Percentiles rank a stretch among this genome's conserved stretches.
Conservation (phyloP, 2,329 filamentous ascomycete genomes). For the Colletotrichum lentis region DNA sequence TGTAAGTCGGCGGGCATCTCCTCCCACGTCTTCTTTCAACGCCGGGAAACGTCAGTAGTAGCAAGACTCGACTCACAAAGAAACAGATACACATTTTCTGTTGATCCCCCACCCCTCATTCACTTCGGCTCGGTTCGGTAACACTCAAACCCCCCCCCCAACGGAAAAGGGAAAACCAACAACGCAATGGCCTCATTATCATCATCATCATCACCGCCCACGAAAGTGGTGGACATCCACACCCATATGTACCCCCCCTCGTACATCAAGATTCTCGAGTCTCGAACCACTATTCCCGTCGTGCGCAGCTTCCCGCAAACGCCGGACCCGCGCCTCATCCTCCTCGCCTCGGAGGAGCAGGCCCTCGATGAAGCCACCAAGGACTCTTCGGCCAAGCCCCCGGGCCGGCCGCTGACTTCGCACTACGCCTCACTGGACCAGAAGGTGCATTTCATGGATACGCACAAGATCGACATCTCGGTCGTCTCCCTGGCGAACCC, state of each 20-base stretch:
- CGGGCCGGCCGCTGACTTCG: conserved; percentile 82
- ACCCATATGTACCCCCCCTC: conserved; percentile 74
- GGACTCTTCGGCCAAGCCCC: conserved; percentile 64
- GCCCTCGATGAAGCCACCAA: conserved; percentile 60
- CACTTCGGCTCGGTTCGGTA: conserved; percentile 4
- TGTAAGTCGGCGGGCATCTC: conserved; percentile 9
- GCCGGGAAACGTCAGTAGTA: too few relatives aligned
- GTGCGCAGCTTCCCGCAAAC: conserved; percentile 70
- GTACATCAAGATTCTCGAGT: conserved; percentile 68
- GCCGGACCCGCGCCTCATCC: conserved; percentile 70
- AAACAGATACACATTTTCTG: background rate
- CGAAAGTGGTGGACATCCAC: conserved; percentile 69
- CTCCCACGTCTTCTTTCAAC: background rate
- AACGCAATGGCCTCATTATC: conserved; percentile 46
- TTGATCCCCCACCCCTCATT: background rate
- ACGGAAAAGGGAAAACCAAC: background rate
- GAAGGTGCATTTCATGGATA: conserved; percentile 89
- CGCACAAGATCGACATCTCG: conserved; percentile 80
- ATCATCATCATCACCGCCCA: conserved; percentile 40
- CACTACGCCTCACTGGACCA: conserved; percentile 83
- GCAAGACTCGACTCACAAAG: conserved; percentile 9
- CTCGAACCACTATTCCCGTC: conserved; percentile 71
- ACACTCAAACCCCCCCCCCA: background rate
- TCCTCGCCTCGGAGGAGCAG: conserved; percentile 62
- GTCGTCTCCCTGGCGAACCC: conserved; percentile 92